Evolutionary conservation across 2,329 filamentous ascomycete species (phyloP).

Genomic region (Colletotrichum tabaci): DNA sequence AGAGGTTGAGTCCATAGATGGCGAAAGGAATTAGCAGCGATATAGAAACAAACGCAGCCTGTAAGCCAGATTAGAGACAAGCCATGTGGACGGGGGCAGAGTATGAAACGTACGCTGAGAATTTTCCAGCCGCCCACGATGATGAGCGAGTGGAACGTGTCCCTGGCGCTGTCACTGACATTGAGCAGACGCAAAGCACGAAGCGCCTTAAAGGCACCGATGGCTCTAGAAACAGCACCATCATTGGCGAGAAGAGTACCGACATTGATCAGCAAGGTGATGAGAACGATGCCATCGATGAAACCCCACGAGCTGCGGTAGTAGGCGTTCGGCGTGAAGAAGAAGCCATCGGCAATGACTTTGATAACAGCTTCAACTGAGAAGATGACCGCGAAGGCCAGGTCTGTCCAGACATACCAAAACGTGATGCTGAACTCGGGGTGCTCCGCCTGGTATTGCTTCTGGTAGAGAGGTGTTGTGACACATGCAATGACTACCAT

Average conservation of each 20-base stretch:
- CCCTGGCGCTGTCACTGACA: constrained; percentile 93
- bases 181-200: constrained; percentile 93
- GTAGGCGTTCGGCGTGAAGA: constrained; percentile 98
- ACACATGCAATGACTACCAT: constrained; percentile 98
- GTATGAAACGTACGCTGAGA: constrained; percentile 74
- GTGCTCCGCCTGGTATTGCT: constrained; percentile 80
- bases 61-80: constrained; percentile 13
- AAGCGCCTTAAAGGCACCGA: constrained; percentile 97
- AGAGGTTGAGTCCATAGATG: constrained; percentile 94
- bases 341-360: constrained; percentile 92
- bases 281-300: constrained; percentile 91
- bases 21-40: constrained; percentile 96
- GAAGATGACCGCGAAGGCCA: constrained; percentile 91
- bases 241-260: constrained; percentile 85
- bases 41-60: constrained; percentile 91
- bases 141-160: constrained; percentile 97
- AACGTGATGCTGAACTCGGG: constrained; percentile 74
- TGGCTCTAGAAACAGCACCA: constrained; percentile 87
- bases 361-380: constrained; percentile 91
- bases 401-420: constrained; percentile 96
- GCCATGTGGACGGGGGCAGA: constrained; percentile 39
- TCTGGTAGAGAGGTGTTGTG: constrained; percentile 95
- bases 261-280: constrained; percentile 97
- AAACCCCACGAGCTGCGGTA: constrained; percentile 97
- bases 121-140: constrained; percentile 96